Percentiles rank a stretch among this genome's conserved stretches.
Evolutionary conservation across 2,329 filamentous ascomycete genomes (phyloP).

Genomic region (Ceratocystis colombiana): DNA sequence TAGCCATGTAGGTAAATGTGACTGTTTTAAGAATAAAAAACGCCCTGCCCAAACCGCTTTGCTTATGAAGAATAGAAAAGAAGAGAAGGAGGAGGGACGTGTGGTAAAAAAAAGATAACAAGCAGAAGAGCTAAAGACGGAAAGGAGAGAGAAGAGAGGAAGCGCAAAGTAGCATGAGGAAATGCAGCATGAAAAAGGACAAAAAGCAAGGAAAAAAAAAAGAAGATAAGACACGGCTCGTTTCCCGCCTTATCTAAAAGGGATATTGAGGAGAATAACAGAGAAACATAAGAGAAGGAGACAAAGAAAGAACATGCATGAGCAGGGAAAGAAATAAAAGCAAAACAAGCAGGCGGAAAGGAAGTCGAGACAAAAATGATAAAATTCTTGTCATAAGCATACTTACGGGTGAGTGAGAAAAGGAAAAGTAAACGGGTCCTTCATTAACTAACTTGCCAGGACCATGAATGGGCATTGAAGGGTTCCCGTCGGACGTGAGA

Average conservation of each 20-base stretch:
- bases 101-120: neutral
- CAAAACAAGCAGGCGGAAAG: slow-evolving; percentile 9
- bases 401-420: slow-evolving; percentile 8
- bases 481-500: neutral
- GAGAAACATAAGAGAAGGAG: slow-evolving; percentile 11
- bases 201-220: neutral
- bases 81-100: neutral
- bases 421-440: neutral
- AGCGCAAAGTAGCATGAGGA: neutral
- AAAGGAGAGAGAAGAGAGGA: slow-evolving; percentile 1
- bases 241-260: neutral
- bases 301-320: slow-evolving; percentile 9
- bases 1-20: neutral
- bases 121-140: neutral
- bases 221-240: slow-evolving; percentile 1
- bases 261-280: slow-evolving; percentile 7
- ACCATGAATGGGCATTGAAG: neutral
- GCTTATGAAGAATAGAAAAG: neutral
- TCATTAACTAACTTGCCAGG: neutral
- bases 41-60: slow-evolving; percentile 19
- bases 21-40: slow-evolving; percentile 7
- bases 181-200: neutral
- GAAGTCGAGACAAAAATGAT: neutral
- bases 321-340: slow-evolving; percentile 11
- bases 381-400: slow-evolving; percentile 6